Conservation (phyloP, 2,329 filamentous ascomycete genomes). For the Trichoderma sp. region DNA sequence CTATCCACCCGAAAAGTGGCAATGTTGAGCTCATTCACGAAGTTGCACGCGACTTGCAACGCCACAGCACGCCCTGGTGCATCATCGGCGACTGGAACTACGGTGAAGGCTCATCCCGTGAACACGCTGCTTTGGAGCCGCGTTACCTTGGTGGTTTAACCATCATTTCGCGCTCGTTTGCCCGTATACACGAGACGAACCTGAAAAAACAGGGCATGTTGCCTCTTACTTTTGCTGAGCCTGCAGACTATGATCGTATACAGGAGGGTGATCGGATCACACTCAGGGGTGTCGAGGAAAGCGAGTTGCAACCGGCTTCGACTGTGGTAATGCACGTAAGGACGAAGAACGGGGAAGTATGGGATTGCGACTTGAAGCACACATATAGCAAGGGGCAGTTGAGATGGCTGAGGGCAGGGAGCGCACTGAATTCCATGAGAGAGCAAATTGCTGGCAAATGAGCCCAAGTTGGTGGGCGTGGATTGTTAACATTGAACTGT, state of each 20-base stretch:
- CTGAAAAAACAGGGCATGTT: conserved; percentile 99
- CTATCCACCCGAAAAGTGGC: conserved; percentile 54
- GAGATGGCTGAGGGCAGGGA: conserved; percentile 99
- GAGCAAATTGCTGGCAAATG: no score
- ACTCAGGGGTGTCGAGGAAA: conserved; percentile 61
- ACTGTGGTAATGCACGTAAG: no score
- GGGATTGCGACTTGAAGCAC: no score
- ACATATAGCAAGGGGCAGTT: conserved; percentile 85
- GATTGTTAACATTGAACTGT: no score
- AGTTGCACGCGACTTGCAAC: conserved; percentile 83
- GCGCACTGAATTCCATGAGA: conserved; percentile 92
- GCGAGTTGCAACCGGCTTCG: conserved; percentile 90
- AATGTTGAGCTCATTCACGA: conserved; percentile 96
- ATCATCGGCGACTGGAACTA: conserved; percentile 99
- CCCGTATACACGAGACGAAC: conserved; percentile 99
- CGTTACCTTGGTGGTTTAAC: conserved; percentile 95
- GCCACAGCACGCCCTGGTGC: no score
- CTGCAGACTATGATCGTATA: conserved; percentile 81
- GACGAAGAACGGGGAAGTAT: no score
- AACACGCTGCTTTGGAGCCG: conserved; percentile 97
- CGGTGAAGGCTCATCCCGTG: conserved; percentile 94
- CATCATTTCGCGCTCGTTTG: conserved; percentile 94
- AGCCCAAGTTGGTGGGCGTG: no score
- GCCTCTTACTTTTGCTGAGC: conserved; percentile 91
- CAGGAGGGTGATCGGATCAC: no score